Conservation (phyloP, 164 flowering plant genomes). For the Litsea cubeba region DNA sequence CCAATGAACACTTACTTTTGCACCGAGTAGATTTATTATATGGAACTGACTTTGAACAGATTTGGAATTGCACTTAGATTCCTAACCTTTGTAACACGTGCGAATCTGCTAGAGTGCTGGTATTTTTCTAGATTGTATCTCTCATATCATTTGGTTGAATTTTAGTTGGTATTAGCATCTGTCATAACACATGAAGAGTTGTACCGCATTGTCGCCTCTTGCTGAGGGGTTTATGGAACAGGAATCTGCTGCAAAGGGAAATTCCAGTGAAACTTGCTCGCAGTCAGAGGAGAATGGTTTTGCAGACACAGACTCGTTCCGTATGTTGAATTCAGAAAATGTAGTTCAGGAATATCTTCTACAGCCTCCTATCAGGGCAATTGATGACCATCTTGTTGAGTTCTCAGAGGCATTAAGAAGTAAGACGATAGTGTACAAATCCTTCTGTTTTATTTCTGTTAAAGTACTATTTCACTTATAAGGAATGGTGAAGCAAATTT, state of each 20-base stretch:
- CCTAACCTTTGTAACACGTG: background rate
- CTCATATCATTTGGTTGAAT: too few relatives aligned
- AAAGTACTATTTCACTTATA: background rate
- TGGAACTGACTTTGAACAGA: background rate
- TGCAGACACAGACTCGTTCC: slow-evolving; percentile 33
- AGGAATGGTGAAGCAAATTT: background rate
- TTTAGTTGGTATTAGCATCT: background rate
- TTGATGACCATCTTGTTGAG: slow-evolving; percentile 88
- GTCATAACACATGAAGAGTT: background rate
- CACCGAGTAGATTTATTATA: background rate
- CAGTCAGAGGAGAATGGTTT: slow-evolving; percentile 50
- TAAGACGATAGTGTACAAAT: slow-evolving; percentile 17
- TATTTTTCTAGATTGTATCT: too few relatives aligned
- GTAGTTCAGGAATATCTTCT: slow-evolving; percentile 59
- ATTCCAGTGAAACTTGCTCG: slow-evolving; percentile 31
- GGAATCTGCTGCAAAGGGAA: slow-evolving; percentile 34
- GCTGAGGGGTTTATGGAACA: background rate
- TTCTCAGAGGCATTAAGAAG: slow-evolving; percentile 94
- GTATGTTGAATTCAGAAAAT: slow-evolving; percentile 50
- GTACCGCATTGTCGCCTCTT: background rate
- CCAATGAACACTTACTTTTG: background rate
- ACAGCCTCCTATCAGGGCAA: slow-evolving; percentile 44
- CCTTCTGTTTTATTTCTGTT: background rate
- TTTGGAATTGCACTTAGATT: background rate
- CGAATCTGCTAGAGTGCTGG: background rate